Conservation (phyloP, 495 filamentous ascomycete genomes). For the Copromyces sp. region DNA sequence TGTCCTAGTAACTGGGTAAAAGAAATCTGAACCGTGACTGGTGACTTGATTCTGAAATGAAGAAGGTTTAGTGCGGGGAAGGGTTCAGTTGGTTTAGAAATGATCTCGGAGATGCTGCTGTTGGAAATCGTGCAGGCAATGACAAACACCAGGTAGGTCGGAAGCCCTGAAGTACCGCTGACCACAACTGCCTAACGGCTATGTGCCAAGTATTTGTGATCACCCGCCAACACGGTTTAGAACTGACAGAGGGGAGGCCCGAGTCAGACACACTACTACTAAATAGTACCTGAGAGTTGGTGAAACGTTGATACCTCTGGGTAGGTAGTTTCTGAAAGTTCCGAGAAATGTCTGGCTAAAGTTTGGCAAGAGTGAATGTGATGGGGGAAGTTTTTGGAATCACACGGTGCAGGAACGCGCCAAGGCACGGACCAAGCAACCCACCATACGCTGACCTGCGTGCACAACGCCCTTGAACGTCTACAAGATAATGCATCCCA, state of each 20-base stretch:
- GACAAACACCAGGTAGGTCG: background rate
- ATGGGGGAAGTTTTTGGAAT: background rate
- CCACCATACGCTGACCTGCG: background rate
- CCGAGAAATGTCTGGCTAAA: background rate
- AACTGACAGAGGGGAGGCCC: background rate
- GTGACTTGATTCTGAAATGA: background rate
- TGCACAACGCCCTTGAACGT: background rate
- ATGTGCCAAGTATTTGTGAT: background rate
- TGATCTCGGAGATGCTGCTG: background rate
- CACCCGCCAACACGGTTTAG: background rate
- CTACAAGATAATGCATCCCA: background rate
- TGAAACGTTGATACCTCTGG: background rate
- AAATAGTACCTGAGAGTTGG: background rate
- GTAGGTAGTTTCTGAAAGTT: too few species aligned
- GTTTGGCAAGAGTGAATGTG: background rate
- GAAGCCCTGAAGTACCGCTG: background rate
- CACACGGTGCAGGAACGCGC: background rate
- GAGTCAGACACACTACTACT: background rate
- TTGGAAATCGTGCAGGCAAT: background rate
- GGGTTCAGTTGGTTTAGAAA: background rate
- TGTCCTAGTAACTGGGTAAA: background rate
- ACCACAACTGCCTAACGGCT: background rate
- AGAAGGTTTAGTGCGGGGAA: background rate
- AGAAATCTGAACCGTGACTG: background rate
- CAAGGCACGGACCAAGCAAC: background rate